Evolutionary conservation across 768 basidiomycete species (phyloP).

Genomic region (Candolleomyces eurysporus): DNA sequence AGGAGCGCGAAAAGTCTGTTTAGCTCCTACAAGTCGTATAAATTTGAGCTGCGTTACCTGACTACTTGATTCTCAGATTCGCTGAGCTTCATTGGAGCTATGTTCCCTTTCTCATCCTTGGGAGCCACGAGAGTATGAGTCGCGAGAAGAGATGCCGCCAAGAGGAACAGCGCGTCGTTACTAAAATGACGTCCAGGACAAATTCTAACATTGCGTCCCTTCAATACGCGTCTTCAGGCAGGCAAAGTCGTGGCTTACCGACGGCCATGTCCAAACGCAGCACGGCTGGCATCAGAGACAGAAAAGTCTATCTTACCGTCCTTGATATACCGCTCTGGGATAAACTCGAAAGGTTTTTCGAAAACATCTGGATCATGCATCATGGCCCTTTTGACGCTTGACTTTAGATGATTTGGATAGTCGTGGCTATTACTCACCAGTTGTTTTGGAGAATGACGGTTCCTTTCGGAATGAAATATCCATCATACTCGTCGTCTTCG

Average conservation of each 20-base stretch:
- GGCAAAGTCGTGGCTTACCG: not conserved
- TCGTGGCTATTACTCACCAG: conserved; percentile 5
- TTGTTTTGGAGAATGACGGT: conserved; percentile 11
- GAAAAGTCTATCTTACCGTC: conserved; percentile 2
- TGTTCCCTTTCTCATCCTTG: conserved; percentile 7
- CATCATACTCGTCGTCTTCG: conserved; percentile 10
- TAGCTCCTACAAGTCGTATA: not conserved
- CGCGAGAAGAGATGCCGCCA: conserved; percentile 7
- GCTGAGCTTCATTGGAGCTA: not conserved
- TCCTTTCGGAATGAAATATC: conserved; percentile 14
- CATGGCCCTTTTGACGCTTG: not conserved
- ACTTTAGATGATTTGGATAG: no score
- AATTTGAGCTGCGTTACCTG: not conserved
- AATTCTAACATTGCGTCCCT: conserved; percentile 4
- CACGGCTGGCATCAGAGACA: not conserved
- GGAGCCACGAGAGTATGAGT: not conserved
- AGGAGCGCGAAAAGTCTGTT: not conserved
- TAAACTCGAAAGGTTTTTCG: not conserved
- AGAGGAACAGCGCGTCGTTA: conserved; percentile 10
- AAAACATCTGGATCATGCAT: not conserved
- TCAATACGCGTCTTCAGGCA: not conserved
- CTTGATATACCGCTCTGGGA: conserved; percentile 9
- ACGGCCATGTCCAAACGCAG: not conserved
- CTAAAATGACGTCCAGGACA: conserved; percentile 15
- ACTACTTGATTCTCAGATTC: not conserved